Base-by-base conservation (phyloP, 192 early-diverging fungal genomes). In the Coemansia sp. region DNA sequence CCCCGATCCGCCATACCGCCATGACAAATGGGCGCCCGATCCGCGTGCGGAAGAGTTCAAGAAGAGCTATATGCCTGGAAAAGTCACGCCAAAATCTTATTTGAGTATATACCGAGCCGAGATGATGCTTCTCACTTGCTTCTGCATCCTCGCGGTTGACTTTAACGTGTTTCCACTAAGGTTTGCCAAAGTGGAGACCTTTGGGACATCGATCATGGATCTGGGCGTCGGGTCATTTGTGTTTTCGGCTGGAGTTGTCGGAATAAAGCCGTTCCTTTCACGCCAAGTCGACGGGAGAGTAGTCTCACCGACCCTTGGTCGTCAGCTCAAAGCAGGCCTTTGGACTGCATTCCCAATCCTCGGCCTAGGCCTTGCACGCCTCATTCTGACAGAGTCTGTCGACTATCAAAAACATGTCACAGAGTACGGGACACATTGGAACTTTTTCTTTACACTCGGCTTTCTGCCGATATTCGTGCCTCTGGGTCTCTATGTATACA, bases 371-470 rank as follows among this genome's bases (percentile, higher is more conserved):
- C 30, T 90, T n/a, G 70, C 77, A 3, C 72, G 93, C 2, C 51
- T 87, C 13, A 33, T 91, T 24, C 55, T 81, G 3, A 89, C 89
- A 1, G 90, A 91, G 56, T 73, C 82, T 9, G 81, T 91, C 8
- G 86, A 95, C 60, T 98, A 98, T 61, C 93, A 95, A 81, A 89
- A 93, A 36, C 93, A 98, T 57, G 87, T 87, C 7, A 80, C 88
- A 0, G 95, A 98, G 60, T 98, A 98, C 60, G 95, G 95, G 19
- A 80, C 90, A 35, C 95, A 98, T 53, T 98, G 95, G 95, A 98
- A 98, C 79, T 98, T 98, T 72, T 98, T 96, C 64, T 80, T 95
- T 45, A 98, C 95, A 2, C 80, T 98, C 13, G 90, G 88, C 8
- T 72, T 93, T 30, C 60, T 98, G 24, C 89, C 93, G 2, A 67